Base-by-base conservation (phyloP, 768 basidiomycete species). In the Russula vinacea region DNA sequence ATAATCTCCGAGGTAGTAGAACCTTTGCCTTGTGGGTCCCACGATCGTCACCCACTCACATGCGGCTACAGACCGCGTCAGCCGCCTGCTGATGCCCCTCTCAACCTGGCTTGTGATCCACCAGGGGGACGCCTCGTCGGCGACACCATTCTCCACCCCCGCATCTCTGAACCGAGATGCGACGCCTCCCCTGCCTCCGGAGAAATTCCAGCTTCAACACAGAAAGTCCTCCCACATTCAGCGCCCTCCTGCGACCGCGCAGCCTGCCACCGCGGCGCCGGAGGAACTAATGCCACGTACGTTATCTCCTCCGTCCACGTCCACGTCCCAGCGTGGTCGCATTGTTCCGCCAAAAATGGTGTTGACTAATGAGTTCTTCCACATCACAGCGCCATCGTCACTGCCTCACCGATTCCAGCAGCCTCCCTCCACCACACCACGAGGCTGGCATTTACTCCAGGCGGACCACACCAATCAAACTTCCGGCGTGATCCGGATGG, bases 251-350 rank as follows among this genome's bases (percentile, higher is more conserved):
- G 24, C 10, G 16, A 37, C 37, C 5, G 40, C 57, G 32, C 57
- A 42, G 11, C 56, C 54, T 50, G 16, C 49, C 45, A 40, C 58
- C 24, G 51, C 68, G 33, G 62, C 68, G 33, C 58, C 62, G 5
- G 65, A 58, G 37, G 37, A 62, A 22, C 39, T 66, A 26, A 68
- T 68, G 68, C 68, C 68, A 39, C 68, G 68, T 68, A 68, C 55
- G 68, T 63, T 40, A 49, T 37, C 45, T 9, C 22, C 33, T 35
- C 29, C 29, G 29, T n/a, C n/a, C n/a, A n/a, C n/a, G n/a, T 49
- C 3, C 33, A 50, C 33, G 33, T 37, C 37, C 2, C 17, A 37
- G 16, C n/a, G n/a, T 29, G 29, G 33, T 56, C 50, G 52, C 33
- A 45, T 50, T 33, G 26, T 53, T 55, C 33, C 17, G 3, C 39